Base-by-base conservation (phyloP, 768 basidiomycete genomes). In the Lactifluus subvellereus region DNA sequence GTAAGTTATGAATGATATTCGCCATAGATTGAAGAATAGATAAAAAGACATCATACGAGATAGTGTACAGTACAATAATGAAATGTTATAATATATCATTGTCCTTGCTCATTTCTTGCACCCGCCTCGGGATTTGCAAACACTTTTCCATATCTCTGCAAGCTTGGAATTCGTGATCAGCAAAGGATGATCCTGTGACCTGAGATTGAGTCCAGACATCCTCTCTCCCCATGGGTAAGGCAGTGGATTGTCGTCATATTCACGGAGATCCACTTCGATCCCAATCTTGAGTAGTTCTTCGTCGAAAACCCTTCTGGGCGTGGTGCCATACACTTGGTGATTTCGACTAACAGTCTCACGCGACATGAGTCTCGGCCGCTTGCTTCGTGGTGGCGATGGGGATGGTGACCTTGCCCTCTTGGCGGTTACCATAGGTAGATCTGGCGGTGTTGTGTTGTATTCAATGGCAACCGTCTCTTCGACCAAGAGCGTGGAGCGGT, bases 1-100 rank as follows among this genome's bases (percentile, higher is more conserved):
- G 87, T 43, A 79, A 74, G 69, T 75, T 13, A 22, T 62, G 50
- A 57, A 71, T 45, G 35, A 80, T 7, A 75, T 77, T 52, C 79
- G 13, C 37, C 14, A 61, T 18, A 11, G 20, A 54, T 40, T 47
- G 32, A 43, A 32, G 20, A 64, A 64, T 59, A 64, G 47, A 62
- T 57, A 58, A 18, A 9, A 48, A 38, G 2, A 53, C 20, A 48
- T 45, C 18, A 8, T 35, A 45, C 48, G 27, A 57, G 55, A 48
- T 37, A 40, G 8, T 45, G 40, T 54, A 42, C 49, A 54, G 40
- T 54, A 42, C 49, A 54, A 30, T 43, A 40, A 45, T 4, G 16
- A 52, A 7, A 47, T 54, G 42, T 27, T 56, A 20, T 38, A 32
- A 57, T 20, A 57, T 14, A 62, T 57, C 22, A 11, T 32, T 22